Evolutionary conservation across 2,329 filamentous ascomycete species (phyloP).

Genomic region (Colletotrichum salicis): DNA sequence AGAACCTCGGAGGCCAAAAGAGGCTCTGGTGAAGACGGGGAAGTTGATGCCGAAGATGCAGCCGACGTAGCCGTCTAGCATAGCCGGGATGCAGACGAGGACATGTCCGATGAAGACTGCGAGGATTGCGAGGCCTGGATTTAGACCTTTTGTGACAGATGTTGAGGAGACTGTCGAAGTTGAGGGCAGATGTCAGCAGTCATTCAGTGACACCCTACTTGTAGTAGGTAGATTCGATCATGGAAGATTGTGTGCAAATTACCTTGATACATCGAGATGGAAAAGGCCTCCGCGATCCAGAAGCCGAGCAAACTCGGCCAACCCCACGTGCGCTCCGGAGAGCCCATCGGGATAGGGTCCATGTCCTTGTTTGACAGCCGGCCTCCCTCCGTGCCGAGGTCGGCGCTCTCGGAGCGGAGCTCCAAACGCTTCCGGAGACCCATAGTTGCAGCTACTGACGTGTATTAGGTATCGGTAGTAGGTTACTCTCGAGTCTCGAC

Average conservation of each 20-base stretch:
- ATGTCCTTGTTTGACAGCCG: slow-evolving; percentile 36
- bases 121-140: slow-evolving; percentile 37
- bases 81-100: slow-evolving; percentile 35
- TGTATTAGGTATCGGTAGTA: no score
- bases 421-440: slow-evolving; percentile 17
- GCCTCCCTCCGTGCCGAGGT: slow-evolving; percentile 27
- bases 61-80: slow-evolving; percentile 39
- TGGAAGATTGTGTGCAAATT: background rate
- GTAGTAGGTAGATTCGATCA: background rate
- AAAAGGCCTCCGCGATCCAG: slow-evolving; percentile 37
- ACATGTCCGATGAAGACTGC: slow-evolving; percentile 36
- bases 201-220: no score
- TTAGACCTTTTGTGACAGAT: slow-evolving; percentile 33
- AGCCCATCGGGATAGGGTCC: slow-evolving; percentile 37
- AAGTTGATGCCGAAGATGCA: slow-evolving; percentile 44
- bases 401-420: slow-evolving; percentile 27
- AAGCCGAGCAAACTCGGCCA: slow-evolving; percentile 37
- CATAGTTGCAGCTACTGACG: slow-evolving; percentile 1
- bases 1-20: slow-evolving; percentile 42
- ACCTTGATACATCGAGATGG: slow-evolving; percentile 36
- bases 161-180: slow-evolving; percentile 20
- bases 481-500: no score
- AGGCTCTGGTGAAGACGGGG: slow-evolving; percentile 43
- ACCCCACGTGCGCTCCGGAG: slow-evolving; percentile 35
- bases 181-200: background rate